Percentiles rank a stretch among this genome's conserved stretches.
Conservation (phyloP, 2,329 filamentous ascomycete genomes). For the Aspergillus sp. region DNA sequence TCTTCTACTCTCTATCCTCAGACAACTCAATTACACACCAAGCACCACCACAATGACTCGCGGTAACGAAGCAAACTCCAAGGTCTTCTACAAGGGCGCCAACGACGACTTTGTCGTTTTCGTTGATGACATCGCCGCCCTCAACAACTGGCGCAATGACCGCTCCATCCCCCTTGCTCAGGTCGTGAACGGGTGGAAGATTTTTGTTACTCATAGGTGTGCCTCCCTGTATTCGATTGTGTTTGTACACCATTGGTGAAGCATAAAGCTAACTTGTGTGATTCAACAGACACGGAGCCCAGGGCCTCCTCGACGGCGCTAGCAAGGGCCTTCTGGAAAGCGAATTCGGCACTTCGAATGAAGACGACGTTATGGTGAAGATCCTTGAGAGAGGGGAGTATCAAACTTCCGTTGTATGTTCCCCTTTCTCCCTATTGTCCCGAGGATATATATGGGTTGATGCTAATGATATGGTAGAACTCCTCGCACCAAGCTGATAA, state of each 20-base stretch:
- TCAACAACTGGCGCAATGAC: slow-evolving; percentile 78
- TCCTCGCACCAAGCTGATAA: slow-evolving; percentile 25
- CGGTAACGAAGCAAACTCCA: slow-evolving; percentile 63
- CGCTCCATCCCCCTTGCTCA: slow-evolving; percentile 71
- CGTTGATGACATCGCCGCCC: slow-evolving; percentile 44
- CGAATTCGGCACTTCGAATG: slow-evolving; percentile 76
- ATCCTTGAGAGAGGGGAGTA: slow-evolving; percentile 71
- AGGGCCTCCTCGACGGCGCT: slow-evolving; percentile 70
- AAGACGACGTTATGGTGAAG: slow-evolving; percentile 72
- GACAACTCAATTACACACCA: slow-evolving; percentile 1
- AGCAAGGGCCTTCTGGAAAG: slow-evolving; percentile 68
- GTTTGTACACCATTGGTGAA: background rate
- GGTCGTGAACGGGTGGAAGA: slow-evolving; percentile 80
- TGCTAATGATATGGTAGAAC: slow-evolving; percentile 15
- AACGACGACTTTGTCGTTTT: slow-evolving; percentile 63
- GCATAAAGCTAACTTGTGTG: background rate
- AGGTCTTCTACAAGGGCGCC: slow-evolving; percentile 79
- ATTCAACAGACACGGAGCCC: slow-evolving; percentile 65
- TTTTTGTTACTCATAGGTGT: slow-evolving; percentile 86
- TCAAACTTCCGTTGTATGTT: slow-evolving; percentile 54
- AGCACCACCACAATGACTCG: slow-evolving; percentile 52
- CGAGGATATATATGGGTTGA: background rate
- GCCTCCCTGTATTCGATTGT: slow-evolving; percentile 26
- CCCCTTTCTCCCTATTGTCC: background rate
- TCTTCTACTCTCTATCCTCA: background rate